These are phyloP conservation scores for Trichomonas gallinae DNA, from an alignment of 208 protist species.

Conservation along the genomic window DNA sequence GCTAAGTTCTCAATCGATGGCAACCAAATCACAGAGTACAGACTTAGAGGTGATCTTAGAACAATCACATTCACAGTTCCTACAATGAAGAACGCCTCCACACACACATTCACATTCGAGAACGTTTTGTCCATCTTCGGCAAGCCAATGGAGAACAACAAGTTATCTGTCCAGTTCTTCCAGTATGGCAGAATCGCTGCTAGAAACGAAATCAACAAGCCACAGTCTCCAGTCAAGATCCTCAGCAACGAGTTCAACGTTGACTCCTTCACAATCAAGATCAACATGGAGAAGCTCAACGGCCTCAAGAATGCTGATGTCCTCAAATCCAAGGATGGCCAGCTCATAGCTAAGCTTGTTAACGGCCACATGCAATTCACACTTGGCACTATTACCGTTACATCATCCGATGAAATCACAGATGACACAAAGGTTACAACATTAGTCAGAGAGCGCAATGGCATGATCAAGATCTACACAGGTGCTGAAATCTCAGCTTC, in stretches of 20 bases:
- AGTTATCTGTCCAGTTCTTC: no score
- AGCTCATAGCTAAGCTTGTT: not conserved
- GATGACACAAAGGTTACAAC: not conserved
- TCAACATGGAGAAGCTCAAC: not conserved
- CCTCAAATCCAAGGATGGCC: not conserved
- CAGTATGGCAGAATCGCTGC: no score
- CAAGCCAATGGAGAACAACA: not conserved
- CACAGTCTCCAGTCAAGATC: no score
- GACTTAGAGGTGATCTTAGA: not conserved
- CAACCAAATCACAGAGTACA: not conserved
- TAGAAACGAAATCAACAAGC: no score
- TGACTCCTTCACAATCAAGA: not conserved
- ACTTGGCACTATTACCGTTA: not conserved
- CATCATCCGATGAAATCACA: not conserved
- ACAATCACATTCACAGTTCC: not conserved
- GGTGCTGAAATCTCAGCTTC: not conserved
- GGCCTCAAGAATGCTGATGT: not conserved
- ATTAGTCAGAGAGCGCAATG: not conserved
- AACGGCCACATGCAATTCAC: not conserved
- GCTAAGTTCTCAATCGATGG: not conserved
- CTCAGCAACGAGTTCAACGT: not conserved
- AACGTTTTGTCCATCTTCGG: not conserved
- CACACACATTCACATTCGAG: not conserved
- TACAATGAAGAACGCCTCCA: not conserved
- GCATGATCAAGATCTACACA: not conserved